Conservation (phyloP, 1,284 basidiomycete genomes). For the Microbotryomycetes sp. region DNA sequence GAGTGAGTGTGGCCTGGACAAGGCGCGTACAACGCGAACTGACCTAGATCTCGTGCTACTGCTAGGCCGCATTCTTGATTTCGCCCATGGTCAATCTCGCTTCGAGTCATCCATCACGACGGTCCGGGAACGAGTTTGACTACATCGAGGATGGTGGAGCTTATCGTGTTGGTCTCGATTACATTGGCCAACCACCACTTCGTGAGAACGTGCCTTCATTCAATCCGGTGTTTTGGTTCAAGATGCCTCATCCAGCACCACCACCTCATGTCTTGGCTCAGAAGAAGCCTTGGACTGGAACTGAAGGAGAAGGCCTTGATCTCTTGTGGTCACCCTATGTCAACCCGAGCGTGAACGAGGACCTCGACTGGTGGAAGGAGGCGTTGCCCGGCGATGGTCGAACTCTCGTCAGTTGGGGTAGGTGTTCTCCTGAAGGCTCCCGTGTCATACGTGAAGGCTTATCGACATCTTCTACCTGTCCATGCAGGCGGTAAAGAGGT, state of each 20-base stretch:
- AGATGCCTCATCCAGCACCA: background rate
- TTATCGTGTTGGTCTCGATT: constrained; percentile 20
- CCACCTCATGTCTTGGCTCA: background rate
- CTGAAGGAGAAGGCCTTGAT: constrained; percentile 14
- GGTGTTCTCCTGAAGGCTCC: background rate
- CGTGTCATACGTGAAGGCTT: background rate
- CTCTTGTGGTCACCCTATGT: constrained; percentile 19
- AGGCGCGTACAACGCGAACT: background rate
- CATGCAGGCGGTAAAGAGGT: constrained; percentile 15
- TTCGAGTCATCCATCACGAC: constrained; percentile 2
- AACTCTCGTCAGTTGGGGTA: constrained; percentile 25
- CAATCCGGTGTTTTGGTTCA: constrained; percentile 10
- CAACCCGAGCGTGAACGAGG: constrained; percentile 13
- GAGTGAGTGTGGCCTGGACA: background rate
- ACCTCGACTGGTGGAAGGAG: constrained; percentile 16
- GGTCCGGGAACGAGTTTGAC: constrained; percentile 12
- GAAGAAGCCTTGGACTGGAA: constrained; percentile 1
- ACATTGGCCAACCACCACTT: constrained; percentile 12
- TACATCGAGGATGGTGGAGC: constrained; percentile 1
- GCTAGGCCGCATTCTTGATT: constrained; percentile 22
- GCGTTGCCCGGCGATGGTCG: constrained; percentile 16
- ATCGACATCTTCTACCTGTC: background rate
- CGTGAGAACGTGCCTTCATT: background rate
- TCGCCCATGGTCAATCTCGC: constrained; percentile 21
- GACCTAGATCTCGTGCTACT: background rate